Conservation (phyloP, 805 yeast species). For the Candida gorgasii region DNA sequence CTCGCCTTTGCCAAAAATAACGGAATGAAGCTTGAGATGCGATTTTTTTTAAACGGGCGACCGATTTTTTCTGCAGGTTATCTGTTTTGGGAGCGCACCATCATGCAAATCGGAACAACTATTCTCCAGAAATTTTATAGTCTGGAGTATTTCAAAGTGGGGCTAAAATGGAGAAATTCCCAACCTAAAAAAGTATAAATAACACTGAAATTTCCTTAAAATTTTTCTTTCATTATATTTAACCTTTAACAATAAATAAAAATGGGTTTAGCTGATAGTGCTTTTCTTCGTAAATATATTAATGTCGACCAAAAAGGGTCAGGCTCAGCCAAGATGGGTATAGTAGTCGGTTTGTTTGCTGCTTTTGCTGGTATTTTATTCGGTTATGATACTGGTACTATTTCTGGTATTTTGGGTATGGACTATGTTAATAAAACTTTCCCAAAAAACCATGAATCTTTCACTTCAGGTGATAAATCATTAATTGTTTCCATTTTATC, state of each 20-base stretch:
- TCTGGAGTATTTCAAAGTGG: conserved; percentile 1
- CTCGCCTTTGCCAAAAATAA: neutral
- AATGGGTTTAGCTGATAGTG: conserved; percentile 12
- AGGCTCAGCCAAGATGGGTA: conserved; percentile 42
- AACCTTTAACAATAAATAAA: neutral
- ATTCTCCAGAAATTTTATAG: neutral
- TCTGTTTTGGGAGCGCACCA: neutral
- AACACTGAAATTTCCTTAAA: neutral
- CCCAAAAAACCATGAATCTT: conserved; percentile 49
- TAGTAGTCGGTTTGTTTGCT: conserved; percentile 75
- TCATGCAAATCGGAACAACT: conserved; percentile 2
- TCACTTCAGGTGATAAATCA: conserved; percentile 64
- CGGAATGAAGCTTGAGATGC: neutral
- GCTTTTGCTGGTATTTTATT: conserved; percentile 86
- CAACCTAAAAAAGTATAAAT: conserved; percentile 1
- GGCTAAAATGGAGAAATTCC: neutral
- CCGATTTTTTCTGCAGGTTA: conserved; percentile 5
- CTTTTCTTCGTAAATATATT: conserved; percentile 26
- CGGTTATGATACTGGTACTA: conserved; percentile 87
- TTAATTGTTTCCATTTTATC: conserved; percentile 75
- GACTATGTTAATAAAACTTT: conserved; percentile 56
- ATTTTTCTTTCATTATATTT: neutral
- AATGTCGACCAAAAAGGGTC: conserved; percentile 48
- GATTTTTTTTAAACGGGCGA: neutral
- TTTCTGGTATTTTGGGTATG: conserved; percentile 79